A percentile compares a stretch with the other conserved stretches of the same genome.
phyloP scores from a whole-genome alignment of 768 basidiomycete genomes.

The Kwoniella sp. region DNA sequence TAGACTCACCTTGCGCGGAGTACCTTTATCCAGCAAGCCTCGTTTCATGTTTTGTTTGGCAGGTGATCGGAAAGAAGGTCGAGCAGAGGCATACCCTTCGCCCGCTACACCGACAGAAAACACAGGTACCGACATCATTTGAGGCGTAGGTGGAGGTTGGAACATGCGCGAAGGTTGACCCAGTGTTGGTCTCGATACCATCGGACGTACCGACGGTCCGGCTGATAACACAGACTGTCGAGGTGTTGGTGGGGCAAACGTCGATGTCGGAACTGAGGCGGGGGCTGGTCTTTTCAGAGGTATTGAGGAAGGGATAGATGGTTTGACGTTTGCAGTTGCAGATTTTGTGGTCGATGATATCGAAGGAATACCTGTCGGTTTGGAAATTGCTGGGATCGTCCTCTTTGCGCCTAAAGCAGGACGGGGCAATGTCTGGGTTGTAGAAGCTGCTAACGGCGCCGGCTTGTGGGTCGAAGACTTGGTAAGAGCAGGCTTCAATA shows the following conservation, averaged over 20 bases:
- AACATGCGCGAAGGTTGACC: slow-evolving; percentile 39
- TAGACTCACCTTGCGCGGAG: slow-evolving; percentile 26
- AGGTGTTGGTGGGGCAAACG: neutral
- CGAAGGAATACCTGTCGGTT: neutral
- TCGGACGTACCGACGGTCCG: neutral
- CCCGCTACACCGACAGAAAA: slow-evolving; percentile 29
- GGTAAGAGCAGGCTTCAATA: neutral
- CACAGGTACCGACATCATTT: slow-evolving; percentile 10
- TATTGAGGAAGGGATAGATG: slow-evolving; percentile 14
- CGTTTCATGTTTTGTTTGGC: slow-evolving; percentile 16
- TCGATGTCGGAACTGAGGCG: neutral
- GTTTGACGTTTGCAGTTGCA: neutral
- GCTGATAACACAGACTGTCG: neutral
- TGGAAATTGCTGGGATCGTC: neutral
- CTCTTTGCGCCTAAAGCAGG: slow-evolving; percentile 10
- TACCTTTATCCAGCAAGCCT: slow-evolving; percentile 6
- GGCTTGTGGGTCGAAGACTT: neutral
- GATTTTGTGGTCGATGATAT: neutral
- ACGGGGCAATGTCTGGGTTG: slow-evolving; percentile 8
- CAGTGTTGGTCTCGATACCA: slow-evolving; percentile 16
- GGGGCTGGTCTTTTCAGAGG: slow-evolving; percentile 30
- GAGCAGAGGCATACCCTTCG: slow-evolving; percentile 3
- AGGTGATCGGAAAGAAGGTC: slow-evolving; percentile 22
- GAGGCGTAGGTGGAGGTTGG: slow-evolving; percentile 8
- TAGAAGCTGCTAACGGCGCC: slow-evolving; percentile 9